phyloP scores from a whole-genome alignment of 83 land plant genomes.

The Diphasiastrum complanatum region DNA sequence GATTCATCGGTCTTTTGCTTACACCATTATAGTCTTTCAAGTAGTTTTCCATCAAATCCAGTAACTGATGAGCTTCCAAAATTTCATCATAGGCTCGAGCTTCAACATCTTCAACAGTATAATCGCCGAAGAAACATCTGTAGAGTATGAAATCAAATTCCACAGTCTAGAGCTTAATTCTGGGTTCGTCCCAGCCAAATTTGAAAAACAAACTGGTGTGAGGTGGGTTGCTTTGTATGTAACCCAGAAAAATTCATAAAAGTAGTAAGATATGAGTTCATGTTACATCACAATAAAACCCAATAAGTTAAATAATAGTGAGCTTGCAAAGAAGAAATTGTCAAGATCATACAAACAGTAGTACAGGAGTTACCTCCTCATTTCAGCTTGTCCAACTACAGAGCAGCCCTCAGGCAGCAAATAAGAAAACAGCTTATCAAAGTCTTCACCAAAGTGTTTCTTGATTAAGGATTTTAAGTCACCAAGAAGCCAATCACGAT shows the following conservation, averaged over 20 bases:
- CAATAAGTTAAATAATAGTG: too few relatives aligned
- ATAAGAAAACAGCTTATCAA: conserved; percentile 25
- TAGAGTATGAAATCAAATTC: background rate
- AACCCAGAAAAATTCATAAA: too few relatives aligned
- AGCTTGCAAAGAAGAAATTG: too few relatives aligned
- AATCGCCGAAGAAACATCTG: conserved; percentile 43
- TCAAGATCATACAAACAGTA: background rate
- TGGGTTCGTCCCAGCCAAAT: background rate
- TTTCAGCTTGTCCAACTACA: conserved; percentile 24
- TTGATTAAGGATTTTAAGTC: conserved; percentile 14
- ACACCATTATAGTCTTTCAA: conserved; percentile 35
- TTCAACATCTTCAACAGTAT: conserved; percentile 33
- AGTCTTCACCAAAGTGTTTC: conserved; percentile 26
- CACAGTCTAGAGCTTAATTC: background rate
- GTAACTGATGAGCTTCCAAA: conserved; percentile 10
- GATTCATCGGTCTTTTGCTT: conserved; percentile 43
- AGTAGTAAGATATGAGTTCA: too few relatives aligned
- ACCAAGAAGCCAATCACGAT: conserved; percentile 35
- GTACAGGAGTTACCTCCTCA: conserved; percentile 40
- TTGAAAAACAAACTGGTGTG: too few relatives aligned
- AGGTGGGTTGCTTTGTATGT: too few relatives aligned
- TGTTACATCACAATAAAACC: too few relatives aligned
- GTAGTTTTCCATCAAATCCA: conserved; percentile 28
- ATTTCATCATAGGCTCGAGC: conserved; percentile 38
- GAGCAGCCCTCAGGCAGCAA: conserved; percentile 6